Percentiles rank a stretch among this genome's conserved stretches.
Evolutionary conservation across 2,329 filamentous ascomycete species (phyloP).

Genomic region (Colletotrichum sp.): DNA sequence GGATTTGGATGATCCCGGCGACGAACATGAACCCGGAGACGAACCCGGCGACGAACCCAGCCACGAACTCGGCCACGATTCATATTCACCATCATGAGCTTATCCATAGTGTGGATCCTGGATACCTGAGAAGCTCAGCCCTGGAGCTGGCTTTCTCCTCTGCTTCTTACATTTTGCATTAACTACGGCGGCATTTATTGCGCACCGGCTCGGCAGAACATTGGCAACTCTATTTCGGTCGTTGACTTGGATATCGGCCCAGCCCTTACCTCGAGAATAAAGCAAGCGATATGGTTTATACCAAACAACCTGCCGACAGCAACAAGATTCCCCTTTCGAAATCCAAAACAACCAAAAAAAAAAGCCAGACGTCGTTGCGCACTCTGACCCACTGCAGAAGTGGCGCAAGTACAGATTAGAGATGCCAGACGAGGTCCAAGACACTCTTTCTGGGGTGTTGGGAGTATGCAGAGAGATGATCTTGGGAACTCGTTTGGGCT

Average conservation of each 20-base stretch:
- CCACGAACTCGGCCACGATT: background rate
- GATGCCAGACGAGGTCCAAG: background rate
- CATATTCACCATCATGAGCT: background rate
- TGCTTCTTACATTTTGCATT: background rate
- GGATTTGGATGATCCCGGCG: constrained; percentile 10
- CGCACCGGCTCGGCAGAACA: background rate
- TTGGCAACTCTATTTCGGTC: background rate
- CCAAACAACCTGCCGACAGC: background rate
- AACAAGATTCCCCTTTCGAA: background rate
- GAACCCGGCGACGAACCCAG: background rate
- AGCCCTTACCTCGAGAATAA: background rate
- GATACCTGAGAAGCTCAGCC: background rate
- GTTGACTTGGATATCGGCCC: background rate
- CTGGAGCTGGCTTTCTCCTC: background rate
- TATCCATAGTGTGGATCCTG: background rate
- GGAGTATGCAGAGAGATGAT: background rate
- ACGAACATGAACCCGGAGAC: background rate
- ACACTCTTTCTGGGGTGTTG: background rate
- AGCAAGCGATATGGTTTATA: background rate
- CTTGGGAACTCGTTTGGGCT: background rate
- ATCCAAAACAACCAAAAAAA: background rate
- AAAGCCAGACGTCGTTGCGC: background rate
- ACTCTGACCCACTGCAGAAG: background rate
- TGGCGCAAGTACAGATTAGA: background rate
- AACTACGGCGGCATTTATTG: background rate